Conservation (phyloP, 73 alveolate genomes). For the Durusdinium trenchii region DNA sequence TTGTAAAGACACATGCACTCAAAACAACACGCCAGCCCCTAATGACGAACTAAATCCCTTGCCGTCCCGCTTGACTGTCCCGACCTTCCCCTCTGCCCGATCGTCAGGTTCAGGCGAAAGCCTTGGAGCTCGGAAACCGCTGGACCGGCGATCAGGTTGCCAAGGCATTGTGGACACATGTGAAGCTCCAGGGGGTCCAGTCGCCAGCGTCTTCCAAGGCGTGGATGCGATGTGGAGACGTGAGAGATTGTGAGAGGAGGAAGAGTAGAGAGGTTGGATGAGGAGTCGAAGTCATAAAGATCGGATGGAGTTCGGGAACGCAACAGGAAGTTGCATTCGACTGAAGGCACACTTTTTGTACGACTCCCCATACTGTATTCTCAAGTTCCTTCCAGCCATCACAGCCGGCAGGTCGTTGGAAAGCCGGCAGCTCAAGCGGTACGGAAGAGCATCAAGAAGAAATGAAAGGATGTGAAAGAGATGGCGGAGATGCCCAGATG, state of each 20-base stretch:
- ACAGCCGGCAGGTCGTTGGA: conserved; percentile 13
- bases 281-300: not conserved
- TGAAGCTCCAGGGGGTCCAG: not conserved
- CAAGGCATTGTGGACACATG: conserved; percentile 52
- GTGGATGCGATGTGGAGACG: not conserved
- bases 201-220: too few relatives aligned
- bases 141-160: conserved; percentile 80
- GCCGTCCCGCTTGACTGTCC: too few relatives aligned
- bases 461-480: too few relatives aligned
- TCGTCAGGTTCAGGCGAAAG: conserved; percentile 46
- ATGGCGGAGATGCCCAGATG: too few relatives aligned
- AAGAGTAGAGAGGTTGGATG: not conserved
- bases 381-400: not conserved
- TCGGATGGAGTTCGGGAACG: too few relatives aligned
- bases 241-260: not conserved
- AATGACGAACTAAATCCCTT: too few relatives aligned
- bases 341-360: not conserved
- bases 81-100: too few relatives aligned
- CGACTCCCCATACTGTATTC: not conserved
- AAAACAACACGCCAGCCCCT: too few relatives aligned
- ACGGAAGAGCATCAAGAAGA: conserved; percentile 49
- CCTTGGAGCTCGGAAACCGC: conserved; percentile 58
- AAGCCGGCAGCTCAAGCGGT: conserved; percentile 58
- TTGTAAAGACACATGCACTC: too few relatives aligned
- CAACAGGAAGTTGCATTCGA: too few relatives aligned